These are phyloP conservation scores for Lycium barbarum DNA, from an alignment of 257 asterid genomes.

Conservation along the genomic window DNA sequence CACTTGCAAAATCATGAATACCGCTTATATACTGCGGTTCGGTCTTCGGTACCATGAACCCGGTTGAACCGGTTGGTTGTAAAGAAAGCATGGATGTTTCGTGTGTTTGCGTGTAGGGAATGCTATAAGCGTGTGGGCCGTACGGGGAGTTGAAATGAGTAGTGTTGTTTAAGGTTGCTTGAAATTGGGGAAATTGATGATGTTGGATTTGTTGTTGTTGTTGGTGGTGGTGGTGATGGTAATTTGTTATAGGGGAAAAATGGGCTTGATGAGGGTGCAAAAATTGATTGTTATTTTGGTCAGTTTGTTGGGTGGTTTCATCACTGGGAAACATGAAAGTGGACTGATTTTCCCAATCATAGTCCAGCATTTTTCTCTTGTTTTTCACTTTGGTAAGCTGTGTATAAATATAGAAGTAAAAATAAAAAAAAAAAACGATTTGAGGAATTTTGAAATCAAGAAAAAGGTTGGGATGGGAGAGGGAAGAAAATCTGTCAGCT, in stretches of 20 bases:
- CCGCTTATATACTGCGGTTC: slow-evolving; percentile 63
- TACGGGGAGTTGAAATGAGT: slow-evolving; percentile 44
- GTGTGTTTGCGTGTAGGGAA: slow-evolving; percentile 45
- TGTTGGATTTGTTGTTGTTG: slow-evolving; percentile 39
- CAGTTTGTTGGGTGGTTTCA: slow-evolving; percentile 54
- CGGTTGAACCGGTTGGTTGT: slow-evolving; percentile 59
- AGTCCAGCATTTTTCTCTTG: slow-evolving; percentile 67
- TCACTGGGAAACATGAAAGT: slow-evolving; percentile 68
- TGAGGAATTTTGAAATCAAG: slow-evolving; percentile 47
- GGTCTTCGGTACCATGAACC: slow-evolving; percentile 74
- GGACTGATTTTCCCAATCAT: slow-evolving; percentile 88
- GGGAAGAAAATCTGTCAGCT: slow-evolving; percentile 73
- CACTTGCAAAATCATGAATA: slow-evolving; percentile 39
- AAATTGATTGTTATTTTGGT: slow-evolving; percentile 51
- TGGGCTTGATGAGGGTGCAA: slow-evolving; percentile 65
- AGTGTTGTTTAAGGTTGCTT: slow-evolving; percentile 28
- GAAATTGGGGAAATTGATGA: slow-evolving; percentile 41
- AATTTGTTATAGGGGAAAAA: slow-evolving; percentile 39
- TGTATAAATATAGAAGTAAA: not conserved
- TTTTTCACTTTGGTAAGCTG: slow-evolving; percentile 10
- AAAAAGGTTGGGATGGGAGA: slow-evolving; percentile 29
- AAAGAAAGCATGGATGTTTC: slow-evolving; percentile 56
- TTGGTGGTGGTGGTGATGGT: not conserved
- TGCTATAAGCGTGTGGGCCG: slow-evolving; percentile 59
- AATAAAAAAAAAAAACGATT: not conserved